Conservation (phyloP, 371 early-diverging fungal genomes). For the Mucor racemosus region DNA sequence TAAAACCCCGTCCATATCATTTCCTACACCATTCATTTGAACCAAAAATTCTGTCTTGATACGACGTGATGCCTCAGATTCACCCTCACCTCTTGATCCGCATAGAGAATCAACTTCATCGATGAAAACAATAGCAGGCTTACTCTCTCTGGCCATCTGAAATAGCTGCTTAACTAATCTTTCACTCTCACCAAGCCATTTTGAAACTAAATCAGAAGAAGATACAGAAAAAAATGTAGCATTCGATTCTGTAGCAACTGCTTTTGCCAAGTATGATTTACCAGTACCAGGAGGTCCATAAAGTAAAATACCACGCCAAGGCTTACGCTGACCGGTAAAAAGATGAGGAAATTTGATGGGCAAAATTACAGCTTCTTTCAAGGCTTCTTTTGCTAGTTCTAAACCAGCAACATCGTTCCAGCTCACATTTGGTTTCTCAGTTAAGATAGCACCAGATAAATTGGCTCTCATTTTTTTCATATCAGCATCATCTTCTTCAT, state of each 20-base stretch:
- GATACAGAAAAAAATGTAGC: constrained; percentile 96
- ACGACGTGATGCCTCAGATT: constrained; percentile 91
- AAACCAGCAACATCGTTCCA: constrained; percentile 99
- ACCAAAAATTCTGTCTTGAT: constrained; percentile 96
- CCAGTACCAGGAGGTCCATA: constrained; percentile 99
- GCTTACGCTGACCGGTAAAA: constrained; percentile 92
- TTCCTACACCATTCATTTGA: constrained; percentile 98
- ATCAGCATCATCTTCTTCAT: constrained; percentile 83
- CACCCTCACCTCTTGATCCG: constrained; percentile 94
- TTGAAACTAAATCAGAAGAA: constrained; percentile 93
- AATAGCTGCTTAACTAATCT: constrained; percentile 93
- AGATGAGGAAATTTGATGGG: constrained; percentile 97
- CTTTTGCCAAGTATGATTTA: constrained; percentile 97
- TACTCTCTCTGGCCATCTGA: constrained; percentile 89
- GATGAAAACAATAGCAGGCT: constrained; percentile 96
- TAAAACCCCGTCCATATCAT: constrained; percentile 90
- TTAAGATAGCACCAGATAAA: constrained; percentile 79
- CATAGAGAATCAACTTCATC: constrained; percentile 98
- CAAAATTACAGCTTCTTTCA: constrained; percentile 98
- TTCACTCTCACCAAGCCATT: constrained; percentile 98
- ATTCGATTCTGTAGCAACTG: constrained; percentile 95
- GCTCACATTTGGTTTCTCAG: constrained; percentile 93
- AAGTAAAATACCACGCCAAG: constrained; percentile 97
- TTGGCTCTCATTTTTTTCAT: constrained; percentile 87
- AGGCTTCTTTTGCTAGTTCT: constrained; percentile 97